These are phyloP conservation scores for Suillus americanus DNA, from an alignment of 768 basidiomycete genomes.

Conservation along the genomic window DNA sequence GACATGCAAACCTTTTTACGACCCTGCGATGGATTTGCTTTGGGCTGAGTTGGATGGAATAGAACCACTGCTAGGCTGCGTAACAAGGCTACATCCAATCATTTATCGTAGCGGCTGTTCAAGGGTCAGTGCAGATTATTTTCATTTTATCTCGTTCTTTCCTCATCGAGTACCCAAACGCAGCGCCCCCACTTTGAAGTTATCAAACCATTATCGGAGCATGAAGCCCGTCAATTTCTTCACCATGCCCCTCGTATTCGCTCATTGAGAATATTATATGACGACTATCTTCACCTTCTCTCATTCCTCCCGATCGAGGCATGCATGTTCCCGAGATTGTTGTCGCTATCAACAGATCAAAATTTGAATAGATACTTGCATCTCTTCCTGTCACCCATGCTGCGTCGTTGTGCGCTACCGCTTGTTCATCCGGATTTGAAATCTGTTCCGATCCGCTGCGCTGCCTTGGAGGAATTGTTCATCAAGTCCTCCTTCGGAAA, in stretches of 20 bases:
- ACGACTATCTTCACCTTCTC: not conserved
- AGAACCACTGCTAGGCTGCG: not conserved
- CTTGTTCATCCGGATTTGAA: not conserved
- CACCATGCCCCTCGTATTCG: not conserved
- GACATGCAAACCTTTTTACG: conserved; percentile 3
- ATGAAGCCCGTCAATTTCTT: not conserved
- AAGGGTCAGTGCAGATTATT: not conserved
- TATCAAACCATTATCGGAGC: not conserved
- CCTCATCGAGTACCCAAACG: not conserved
- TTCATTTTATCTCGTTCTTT: not conserved
- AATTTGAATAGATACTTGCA: not conserved
- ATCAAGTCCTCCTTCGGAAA: not conserved
- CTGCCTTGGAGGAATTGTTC: not conserved
- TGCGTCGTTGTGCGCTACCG: not conserved
- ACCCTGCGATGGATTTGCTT: not conserved
- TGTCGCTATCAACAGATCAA: not conserved
- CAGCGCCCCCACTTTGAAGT: not conserved
- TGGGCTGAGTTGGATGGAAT: not conserved
- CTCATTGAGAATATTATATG: not conserved
- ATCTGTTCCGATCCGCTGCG: not conserved
- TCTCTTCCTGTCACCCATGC: not conserved
- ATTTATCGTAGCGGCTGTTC: not conserved
- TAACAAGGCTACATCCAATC: not conserved
- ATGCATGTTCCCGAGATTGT: not conserved
- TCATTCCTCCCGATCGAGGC: not conserved